These are phyloP conservation scores for Nicotiana tomentosiformis DNA, from an alignment of 257 asterid species.

Conservation along the genomic window DNA sequence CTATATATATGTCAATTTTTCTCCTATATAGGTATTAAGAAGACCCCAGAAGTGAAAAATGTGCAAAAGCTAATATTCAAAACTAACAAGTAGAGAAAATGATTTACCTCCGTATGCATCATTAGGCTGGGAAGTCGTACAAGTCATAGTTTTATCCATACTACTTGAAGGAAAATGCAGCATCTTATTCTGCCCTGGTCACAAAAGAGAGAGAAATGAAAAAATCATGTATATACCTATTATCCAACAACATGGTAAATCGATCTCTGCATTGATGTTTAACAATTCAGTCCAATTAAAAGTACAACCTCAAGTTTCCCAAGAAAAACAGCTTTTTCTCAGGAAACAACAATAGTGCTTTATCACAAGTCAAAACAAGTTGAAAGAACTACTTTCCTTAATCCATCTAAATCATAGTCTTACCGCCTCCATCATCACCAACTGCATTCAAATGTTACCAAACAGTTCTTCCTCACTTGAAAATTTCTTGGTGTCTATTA, in stretches of 20 bases:
- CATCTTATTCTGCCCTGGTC: slow-evolving; percentile 75
- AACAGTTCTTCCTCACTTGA: background rate
- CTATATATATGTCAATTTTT: background rate
- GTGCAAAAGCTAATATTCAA: background rate
- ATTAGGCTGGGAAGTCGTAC: slow-evolving; percentile 29
- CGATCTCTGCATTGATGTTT: background rate
- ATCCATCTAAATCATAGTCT: background rate
- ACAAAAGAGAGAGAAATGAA: slow-evolving; percentile 25
- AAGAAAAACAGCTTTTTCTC: background rate
- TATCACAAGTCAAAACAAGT: background rate
- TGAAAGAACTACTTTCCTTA: background rate
- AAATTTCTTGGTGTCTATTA: background rate
- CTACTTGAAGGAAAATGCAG: slow-evolving; percentile 41
- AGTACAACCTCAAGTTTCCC: background rate
- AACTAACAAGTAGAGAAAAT: slow-evolving; percentile 6
- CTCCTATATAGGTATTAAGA: background rate
- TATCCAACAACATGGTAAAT: slow-evolving; percentile 8
- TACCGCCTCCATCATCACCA: background rate
- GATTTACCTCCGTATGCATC: slow-evolving; percentile 28
- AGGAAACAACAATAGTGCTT: background rate
- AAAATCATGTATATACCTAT: background rate
- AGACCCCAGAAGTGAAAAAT: slow-evolving; percentile 9
- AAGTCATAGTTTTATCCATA: slow-evolving; percentile 18
- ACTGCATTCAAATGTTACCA: background rate
- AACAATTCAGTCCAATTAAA: background rate